These are phyloP conservation scores for Draba incana DNA, from an alignment of 345 rosid genomes.

Conservation along the genomic window DNA sequence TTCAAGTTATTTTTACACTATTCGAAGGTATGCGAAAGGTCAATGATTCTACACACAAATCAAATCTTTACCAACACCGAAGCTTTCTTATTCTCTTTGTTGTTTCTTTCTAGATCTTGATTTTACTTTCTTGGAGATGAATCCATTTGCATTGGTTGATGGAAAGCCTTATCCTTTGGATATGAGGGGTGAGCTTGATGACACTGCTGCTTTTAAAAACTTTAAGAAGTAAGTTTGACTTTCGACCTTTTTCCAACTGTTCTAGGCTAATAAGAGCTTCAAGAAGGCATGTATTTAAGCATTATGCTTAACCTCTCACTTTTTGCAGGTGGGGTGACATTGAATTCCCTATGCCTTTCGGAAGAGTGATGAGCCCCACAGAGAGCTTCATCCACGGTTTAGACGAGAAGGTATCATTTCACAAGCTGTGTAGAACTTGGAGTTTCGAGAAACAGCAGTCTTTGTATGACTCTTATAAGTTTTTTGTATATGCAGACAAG, in stretches of 20 bases:
- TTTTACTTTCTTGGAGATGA: slow-evolving; percentile 98
- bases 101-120: slow-evolving; percentile 69
- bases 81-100: slow-evolving; percentile 4
- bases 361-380: slow-evolving; percentile 90
- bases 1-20: slow-evolving; percentile 68
- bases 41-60: slow-evolving; percentile 1
- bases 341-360: slow-evolving; percentile 94
- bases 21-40: slow-evolving; percentile 64
- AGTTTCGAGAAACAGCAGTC: neutral
- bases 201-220: slow-evolving; percentile 97
- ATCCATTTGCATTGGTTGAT: slow-evolving; percentile 88
- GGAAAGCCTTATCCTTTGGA: slow-evolving; percentile 97
- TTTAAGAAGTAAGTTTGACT: slow-evolving; percentile 71
- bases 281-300: slow-evolving; percentile 1
- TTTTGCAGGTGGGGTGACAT: slow-evolving; percentile 86
- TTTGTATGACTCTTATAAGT: slow-evolving; percentile 4
- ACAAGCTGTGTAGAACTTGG: slow-evolving; percentile 5
- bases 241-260: neutral
- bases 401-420: slow-evolving; percentile 82
- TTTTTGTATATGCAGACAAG: slow-evolving; percentile 66
- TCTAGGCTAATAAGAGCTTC: neutral
- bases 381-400: slow-evolving; percentile 89
- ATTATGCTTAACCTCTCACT: slow-evolving; percentile 21
- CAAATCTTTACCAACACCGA: neutral
- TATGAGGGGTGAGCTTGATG: slow-evolving; percentile 98